Evolutionary conservation across 2,329 filamentous ascomycete species (phyloP).

Genomic region (Aspergillus pseudoterreus): DNA sequence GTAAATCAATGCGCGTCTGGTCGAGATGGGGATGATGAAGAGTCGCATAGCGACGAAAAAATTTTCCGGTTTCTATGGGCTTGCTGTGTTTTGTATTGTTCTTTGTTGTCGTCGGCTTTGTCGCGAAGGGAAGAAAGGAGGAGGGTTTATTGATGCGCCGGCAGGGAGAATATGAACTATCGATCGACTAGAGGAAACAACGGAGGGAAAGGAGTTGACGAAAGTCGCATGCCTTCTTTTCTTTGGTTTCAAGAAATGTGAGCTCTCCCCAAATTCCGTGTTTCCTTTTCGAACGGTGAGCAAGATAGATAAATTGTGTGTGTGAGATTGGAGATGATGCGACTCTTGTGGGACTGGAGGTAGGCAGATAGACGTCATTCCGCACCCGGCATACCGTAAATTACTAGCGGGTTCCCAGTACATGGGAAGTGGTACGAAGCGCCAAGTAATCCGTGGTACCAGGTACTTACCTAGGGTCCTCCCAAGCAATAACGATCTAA

Average conservation of each 20-base stretch:
- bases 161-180: conserved; percentile 16
- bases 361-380: conserved; percentile 24
- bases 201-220: conserved; percentile 13
- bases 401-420: neutral
- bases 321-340: neutral
- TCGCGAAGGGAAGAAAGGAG: neutral
- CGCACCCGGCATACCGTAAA: conserved; percentile 5
- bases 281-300: neutral
- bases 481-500: too few relatives aligned
- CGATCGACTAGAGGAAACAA: conserved; percentile 17
- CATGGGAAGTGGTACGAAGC: too few relatives aligned
- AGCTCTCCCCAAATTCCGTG: neutral
- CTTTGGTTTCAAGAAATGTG: neutral
- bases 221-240: conserved; percentile 21
- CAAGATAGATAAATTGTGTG: neutral
- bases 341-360: neutral
- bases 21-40: conserved; percentile 90
- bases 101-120: neutral
- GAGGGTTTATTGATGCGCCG: conserved; percentile 2
- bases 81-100: neutral
- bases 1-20: conserved; percentile 85
- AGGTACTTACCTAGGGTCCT: too few relatives aligned
- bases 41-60: conserved; percentile 67
- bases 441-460: too few relatives aligned
- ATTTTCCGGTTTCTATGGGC: neutral